A percentile compares a stretch with the other conserved stretches of the same genome.
phyloP scores from a whole-genome alignment of 2,329 filamentous ascomycete genomes.

The Triangularia setosa region DNA sequence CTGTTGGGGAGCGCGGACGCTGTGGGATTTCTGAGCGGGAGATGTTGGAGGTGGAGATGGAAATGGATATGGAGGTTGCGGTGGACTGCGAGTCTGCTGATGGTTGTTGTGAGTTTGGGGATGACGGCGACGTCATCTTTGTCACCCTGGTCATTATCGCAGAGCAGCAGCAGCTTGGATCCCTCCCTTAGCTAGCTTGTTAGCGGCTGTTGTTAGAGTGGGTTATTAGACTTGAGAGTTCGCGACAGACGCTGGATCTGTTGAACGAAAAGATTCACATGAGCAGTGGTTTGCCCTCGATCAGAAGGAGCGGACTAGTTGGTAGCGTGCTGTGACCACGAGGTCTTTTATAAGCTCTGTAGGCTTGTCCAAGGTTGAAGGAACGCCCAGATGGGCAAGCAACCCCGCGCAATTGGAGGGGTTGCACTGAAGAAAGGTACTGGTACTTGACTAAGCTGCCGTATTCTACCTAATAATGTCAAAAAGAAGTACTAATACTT shows the following conservation, averaged over 20 bases:
- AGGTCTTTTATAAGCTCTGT: constrained; percentile 5
- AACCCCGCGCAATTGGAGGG: constrained; percentile 5
- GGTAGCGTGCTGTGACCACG: not conserved
- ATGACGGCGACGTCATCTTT: constrained; percentile 20
- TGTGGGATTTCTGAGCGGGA: constrained; percentile 26
- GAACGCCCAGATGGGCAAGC: not conserved
- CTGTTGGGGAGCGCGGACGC: constrained; percentile 65
- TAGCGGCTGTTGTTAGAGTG: not conserved
- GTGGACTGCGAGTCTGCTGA: not conserved
- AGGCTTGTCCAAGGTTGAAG: not conserved
- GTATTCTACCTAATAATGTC: not conserved
- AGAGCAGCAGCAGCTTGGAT: not conserved
- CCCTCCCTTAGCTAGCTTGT: not conserved
- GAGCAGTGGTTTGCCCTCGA: not conserved
- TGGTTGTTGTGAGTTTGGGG: not conserved
- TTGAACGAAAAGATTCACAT: not conserved
- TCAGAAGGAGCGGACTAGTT: not conserved
- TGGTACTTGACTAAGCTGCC: not conserved
- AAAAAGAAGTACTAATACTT: not conserved
- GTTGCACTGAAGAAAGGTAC: not conserved
- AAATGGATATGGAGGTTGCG: not conserved
- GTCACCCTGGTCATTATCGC: constrained; percentile 23
- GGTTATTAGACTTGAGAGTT: not conserved
- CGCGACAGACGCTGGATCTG: not conserved
- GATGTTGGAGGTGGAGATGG: constrained; percentile 31